phyloP scores from a whole-genome alignment of 1,284 basidiomycete species.

The Somion occarium region DNA sequence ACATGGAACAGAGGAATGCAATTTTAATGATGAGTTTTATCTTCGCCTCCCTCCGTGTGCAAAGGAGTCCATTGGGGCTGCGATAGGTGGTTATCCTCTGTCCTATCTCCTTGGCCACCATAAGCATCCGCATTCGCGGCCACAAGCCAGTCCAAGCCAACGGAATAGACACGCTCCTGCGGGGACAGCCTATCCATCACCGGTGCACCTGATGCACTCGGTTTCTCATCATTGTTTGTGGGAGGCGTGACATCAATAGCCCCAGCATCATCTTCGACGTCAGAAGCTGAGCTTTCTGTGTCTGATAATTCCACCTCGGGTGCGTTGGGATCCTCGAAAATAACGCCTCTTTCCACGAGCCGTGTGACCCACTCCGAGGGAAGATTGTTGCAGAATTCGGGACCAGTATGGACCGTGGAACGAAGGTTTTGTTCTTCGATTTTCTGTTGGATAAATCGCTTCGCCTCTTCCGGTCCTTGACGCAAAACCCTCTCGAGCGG shows the following conservation, averaged over 20 bases:
- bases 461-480: conserved; percentile 12
- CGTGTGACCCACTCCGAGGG: conserved; percentile 22
- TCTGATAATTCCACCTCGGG: conserved; percentile 1
- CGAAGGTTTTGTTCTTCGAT: conserved; percentile 23
- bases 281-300: background rate
- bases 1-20: background rate
- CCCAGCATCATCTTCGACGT: background rate
- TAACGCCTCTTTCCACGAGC: conserved; percentile 18
- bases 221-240: background rate
- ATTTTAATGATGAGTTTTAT: background rate
- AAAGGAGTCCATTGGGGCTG: background rate
- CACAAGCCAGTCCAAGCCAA: background rate
- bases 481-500: conserved; percentile 17
- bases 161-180: background rate
- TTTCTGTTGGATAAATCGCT: conserved; percentile 10
- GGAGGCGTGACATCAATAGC: background rate
- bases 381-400: conserved; percentile 23
- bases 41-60: background rate
- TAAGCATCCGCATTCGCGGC: background rate
- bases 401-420: conserved; percentile 10
- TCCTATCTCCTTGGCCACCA: background rate
- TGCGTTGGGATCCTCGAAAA: conserved; percentile 9
- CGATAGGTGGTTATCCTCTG: background rate
- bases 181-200: background rate
- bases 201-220: background rate